These are phyloP conservation scores for Phalaenopsis aphrodite DNA, from an alignment of 106 monocot genomes.

Conservation along the genomic window DNA sequence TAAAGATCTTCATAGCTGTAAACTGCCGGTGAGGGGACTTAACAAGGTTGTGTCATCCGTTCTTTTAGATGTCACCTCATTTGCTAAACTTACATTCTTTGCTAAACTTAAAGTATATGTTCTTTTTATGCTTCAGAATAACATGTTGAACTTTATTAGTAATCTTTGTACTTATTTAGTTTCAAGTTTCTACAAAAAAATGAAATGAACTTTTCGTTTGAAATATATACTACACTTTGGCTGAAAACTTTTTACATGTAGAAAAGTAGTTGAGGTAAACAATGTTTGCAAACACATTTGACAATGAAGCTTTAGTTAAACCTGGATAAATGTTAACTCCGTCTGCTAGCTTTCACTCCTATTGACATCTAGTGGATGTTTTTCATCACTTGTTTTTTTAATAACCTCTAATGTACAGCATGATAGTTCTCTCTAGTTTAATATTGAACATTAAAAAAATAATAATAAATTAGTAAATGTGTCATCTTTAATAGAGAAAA, in stretches of 20 bases:
- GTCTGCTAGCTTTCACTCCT: neutral
- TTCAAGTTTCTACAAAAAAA: constrained; percentile 32
- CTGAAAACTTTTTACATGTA: constrained; percentile 52
- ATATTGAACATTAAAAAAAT: too few relatives aligned
- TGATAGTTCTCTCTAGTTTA: neutral
- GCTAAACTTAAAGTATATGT: neutral
- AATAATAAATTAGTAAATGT: neutral
- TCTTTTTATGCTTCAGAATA: neutral
- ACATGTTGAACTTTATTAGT: neutral
- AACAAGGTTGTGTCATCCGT: constrained; percentile 41
- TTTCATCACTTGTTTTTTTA: neutral
- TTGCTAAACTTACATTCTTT: neutral
- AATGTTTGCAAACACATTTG: neutral
- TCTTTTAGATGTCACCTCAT: constrained; percentile 39
- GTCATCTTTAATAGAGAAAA: neutral
- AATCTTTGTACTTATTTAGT: constrained; percentile 6
- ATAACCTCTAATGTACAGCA: neutral
- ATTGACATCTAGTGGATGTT: neutral
- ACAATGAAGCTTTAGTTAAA: neutral
- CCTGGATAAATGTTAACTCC: neutral
- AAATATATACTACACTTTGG: constrained; percentile 64
- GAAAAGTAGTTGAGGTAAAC: constrained; percentile 58
- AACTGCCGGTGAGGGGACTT: constrained; percentile 32
- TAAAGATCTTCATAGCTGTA: constrained; percentile 14
- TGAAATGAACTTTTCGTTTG: constrained; percentile 44